Evolutionary conservation across 352 stramenopile genomes (phyloP), one percentile per base, ranked within the genome.

Genomic region (Phytophthora syringae): DNA sequence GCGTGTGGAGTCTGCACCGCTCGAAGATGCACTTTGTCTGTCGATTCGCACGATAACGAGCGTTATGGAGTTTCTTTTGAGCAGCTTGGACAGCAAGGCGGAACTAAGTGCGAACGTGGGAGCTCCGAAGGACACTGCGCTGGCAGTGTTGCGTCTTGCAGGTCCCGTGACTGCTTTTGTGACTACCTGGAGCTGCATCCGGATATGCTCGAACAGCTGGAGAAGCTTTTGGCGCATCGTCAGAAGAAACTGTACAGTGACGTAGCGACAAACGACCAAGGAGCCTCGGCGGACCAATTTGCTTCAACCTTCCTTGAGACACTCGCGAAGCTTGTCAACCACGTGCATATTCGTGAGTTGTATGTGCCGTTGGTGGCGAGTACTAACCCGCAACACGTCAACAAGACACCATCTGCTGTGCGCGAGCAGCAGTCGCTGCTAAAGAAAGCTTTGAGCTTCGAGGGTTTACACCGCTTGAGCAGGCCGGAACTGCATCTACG

Each of bases 371-470:
- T 86, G 9, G 28, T 82, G n/a, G 60, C 40, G 7, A 43, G 18
- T 9, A 16, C 36, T 45, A 28, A 55, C 11, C 40, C 70, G 24
- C 52, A 36, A 27, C 36, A 43, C 50, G 52, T 18, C 4, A 67
- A 69, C 28, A 56, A 77, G 24, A 27, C 54, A 5, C 65, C 70
- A 15, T 58, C 70, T 52, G 43, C 32, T 34, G 48, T 85, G 13
- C 57, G 40, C 10, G 71, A 82, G 40, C 62, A 83, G 61, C 68
- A 84, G 59, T 57, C 85, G 47, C 62, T 77, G 54, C 63, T 94
- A 92, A 92, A 59, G 86, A 94, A 49, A 92, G 76, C 27, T 51
- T 90, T 5, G 86, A 94, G 63, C 67, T 94, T 56, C 73, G 71
- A 49, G 85, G 86, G 1, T 94, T 93, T 64, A 55, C 72, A 32